phyloP scores from a whole-genome alignment of 192 early-diverging fungal genomes.

The Backusella australiensis region DNA sequence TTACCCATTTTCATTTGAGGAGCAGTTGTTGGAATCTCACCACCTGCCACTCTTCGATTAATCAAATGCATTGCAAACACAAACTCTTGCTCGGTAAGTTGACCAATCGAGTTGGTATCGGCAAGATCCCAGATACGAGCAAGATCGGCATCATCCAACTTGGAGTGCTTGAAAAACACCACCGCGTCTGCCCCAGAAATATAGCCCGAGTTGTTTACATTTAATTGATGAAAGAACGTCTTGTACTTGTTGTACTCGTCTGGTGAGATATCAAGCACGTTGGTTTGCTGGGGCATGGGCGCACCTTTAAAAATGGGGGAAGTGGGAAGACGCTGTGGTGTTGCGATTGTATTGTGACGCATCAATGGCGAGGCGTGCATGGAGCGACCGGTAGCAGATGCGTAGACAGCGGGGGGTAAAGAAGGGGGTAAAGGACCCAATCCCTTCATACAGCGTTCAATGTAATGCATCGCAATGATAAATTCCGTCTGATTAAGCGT shows the following conservation, averaged over 20 bases:
- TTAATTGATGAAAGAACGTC: conserved; percentile 72
- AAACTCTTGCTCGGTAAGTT: conserved; percentile 68
- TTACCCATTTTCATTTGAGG: conserved; percentile 8
- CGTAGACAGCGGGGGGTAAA: conserved; percentile 62
- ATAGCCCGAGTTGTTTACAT: conserved; percentile 59
- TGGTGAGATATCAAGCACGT: conserved; percentile 54
- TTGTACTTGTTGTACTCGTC: conserved; percentile 78
- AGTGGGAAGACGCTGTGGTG: not conserved
- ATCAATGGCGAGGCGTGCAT: conserved; percentile 17
- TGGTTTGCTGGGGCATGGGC: conserved; percentile 8
- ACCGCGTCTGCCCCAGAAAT: conserved; percentile 52
- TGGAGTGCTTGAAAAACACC: conserved; percentile 36
- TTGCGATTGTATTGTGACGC: conserved; percentile 1
- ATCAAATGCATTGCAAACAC: conserved; percentile 79
- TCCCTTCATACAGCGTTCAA: conserved; percentile 70
- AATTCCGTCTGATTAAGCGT: conserved; percentile 83
- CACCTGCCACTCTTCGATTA: conserved; percentile 52
- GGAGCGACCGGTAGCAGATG: conserved; percentile 36
- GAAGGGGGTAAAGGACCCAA: conserved; percentile 61
- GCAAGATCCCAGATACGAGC: conserved; percentile 56
- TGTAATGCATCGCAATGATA: conserved; percentile 88
- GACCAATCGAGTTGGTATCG: conserved; percentile 56
- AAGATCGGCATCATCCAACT: conserved; percentile 32
- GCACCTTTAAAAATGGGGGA: conserved; percentile 10
- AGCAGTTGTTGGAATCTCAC: conserved; percentile 51